These are phyloP conservation scores for Saccharomycopsis hybrid DNA, from an alignment of 1,139 yeast genomes.

Conservation along the genomic window DNA sequence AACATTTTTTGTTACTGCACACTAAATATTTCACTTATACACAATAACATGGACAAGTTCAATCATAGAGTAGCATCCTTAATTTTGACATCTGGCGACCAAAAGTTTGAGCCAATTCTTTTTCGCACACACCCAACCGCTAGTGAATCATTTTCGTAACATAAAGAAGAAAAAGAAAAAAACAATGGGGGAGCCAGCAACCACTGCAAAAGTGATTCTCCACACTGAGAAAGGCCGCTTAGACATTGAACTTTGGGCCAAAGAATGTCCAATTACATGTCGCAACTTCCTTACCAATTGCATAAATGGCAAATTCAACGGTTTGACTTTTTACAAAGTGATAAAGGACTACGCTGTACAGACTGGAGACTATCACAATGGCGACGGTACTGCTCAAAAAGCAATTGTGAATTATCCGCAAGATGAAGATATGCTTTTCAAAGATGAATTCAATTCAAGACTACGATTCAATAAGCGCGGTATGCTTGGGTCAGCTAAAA, in stretches of 20 bases:
- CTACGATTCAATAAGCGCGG: slow-evolving; percentile 51
- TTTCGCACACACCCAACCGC: too few species aligned
- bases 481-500: slow-evolving; percentile 30
- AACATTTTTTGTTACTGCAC: too few species aligned
- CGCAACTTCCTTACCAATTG: slow-evolving; percentile 46
- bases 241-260: slow-evolving; percentile 64
- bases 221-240: slow-evolving; percentile 56
- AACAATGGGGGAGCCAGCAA: slow-evolving; percentile 41
- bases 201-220: slow-evolving; percentile 54
- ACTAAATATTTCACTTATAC: too few species aligned
- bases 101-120: too few species aligned
- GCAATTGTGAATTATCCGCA: slow-evolving; percentile 11
- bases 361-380: slow-evolving; percentile 24
- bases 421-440: slow-evolving; percentile 23
- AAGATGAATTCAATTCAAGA: slow-evolving; percentile 50
- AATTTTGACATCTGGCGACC: too few species aligned
- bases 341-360: slow-evolving; percentile 37
- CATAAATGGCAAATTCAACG: slow-evolving; percentile 37
- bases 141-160: too few species aligned
- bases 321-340: slow-evolving; percentile 37
- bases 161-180: too few species aligned
- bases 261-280: slow-evolving; percentile 52
- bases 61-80: too few species aligned
- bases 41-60: too few species aligned
- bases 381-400: not conserved